These are phyloP conservation scores for Dothidotthia symphoricarpi DNA, from an alignment of 2,329 filamentous ascomycete genomes.

Conservation along the genomic window DNA sequence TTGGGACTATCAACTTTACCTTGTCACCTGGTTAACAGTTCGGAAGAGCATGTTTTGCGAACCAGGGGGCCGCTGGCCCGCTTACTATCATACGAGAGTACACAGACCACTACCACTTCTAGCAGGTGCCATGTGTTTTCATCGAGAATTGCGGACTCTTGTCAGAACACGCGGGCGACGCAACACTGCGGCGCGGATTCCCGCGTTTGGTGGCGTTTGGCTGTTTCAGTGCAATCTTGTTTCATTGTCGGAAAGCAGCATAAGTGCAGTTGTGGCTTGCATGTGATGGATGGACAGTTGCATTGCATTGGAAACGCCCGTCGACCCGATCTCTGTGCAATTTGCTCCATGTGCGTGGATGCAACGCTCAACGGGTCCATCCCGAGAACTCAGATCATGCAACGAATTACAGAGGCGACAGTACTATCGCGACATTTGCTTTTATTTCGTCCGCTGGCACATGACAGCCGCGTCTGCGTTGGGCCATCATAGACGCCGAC, in stretches of 20 bases:
- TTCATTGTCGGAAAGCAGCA: not conserved
- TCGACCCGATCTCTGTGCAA: too few species aligned
- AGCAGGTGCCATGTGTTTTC: slow-evolving; percentile 6
- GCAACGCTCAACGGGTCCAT: slow-evolving; percentile 22
- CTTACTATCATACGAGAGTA: slow-evolving; percentile 9
- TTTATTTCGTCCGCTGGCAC: slow-evolving; percentile 1
- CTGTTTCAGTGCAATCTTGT: too few species aligned
- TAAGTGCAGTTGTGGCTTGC: not conserved
- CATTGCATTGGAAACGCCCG: too few species aligned
- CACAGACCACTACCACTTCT: slow-evolving; percentile 12
- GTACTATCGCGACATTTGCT: not conserved
- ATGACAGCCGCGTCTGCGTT: slow-evolving; percentile 5
- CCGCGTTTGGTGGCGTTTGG: too few species aligned
- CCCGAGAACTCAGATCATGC: slow-evolving; percentile 14
- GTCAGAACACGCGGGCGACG: not conserved
- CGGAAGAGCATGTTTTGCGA: slow-evolving; percentile 6
- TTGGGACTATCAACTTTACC: too few species aligned
- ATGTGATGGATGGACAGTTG: too few species aligned
- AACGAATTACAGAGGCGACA: not conserved
- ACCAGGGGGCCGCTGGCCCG: slow-evolving; percentile 11
- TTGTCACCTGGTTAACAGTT: too few species aligned
- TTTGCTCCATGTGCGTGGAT: slow-evolving; percentile 4
- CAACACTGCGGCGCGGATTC: too few species aligned
- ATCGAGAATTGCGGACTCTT: slow-evolving; percentile 9
- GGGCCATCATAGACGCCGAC: too few species aligned